These are phyloP conservation scores for Kernera saxatilis DNA, from an alignment of 345 rosid genomes.

Conservation along the genomic window DNA sequence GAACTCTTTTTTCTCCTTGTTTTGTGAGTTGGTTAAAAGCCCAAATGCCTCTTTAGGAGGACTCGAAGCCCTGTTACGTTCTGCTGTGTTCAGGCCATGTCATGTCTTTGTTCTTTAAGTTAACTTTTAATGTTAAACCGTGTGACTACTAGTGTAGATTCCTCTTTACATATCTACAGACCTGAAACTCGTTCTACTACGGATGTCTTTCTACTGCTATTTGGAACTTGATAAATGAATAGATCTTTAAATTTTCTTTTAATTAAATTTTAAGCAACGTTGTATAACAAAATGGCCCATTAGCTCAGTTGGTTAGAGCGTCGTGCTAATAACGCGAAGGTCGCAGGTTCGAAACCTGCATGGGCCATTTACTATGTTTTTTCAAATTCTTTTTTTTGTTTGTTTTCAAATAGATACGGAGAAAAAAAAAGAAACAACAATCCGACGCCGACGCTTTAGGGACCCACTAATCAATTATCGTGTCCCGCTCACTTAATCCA, in stretches of 20 bases:
- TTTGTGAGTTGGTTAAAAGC: not conserved
- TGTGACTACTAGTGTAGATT: constrained; percentile 3
- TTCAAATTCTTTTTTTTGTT: not conserved
- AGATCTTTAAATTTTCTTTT: not conserved
- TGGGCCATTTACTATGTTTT: constrained; percentile 21
- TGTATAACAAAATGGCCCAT: not conserved
- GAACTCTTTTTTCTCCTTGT: not conserved
- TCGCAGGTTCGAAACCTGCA: constrained; percentile 70
- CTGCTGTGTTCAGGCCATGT: not conserved
- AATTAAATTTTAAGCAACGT: no score
- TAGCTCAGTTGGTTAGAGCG: constrained; percentile 78
- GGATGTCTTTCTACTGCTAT: not conserved
- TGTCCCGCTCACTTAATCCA: constrained; percentile 26
- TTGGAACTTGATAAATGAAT: not conserved
- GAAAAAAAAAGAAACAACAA: not conserved
- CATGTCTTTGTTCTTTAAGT: constrained; percentile 17
- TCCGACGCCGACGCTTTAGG: constrained; percentile 20
- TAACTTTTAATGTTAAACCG: constrained; percentile 3
- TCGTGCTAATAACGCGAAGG: constrained; percentile 95
- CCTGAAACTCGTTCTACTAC: not conserved
- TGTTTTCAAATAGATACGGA: not conserved
- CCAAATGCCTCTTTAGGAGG: constrained; percentile 6
- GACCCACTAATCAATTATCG: constrained; percentile 18
- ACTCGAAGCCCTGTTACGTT: not conserved
- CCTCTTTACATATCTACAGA: not conserved